Evolutionary conservation across 345 rosid genomes (phyloP).

Genomic region (Murraya koenigii): DNA sequence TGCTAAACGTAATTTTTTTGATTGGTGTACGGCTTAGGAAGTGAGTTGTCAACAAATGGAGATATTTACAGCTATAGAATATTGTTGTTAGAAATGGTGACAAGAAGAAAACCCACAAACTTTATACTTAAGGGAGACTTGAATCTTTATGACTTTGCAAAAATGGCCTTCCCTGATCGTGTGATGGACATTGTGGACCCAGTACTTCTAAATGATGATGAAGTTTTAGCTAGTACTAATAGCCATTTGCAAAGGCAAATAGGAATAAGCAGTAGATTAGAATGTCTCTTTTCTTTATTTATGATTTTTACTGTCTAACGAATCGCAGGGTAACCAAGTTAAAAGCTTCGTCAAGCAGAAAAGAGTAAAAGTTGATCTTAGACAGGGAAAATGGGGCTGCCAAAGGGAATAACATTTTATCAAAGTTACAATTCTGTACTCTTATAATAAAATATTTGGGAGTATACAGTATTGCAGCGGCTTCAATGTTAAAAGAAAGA

Average conservation of each 20-base stretch:
- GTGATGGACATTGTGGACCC: conserved; percentile 23
- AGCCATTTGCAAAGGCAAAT: not conserved
- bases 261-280: not conserved
- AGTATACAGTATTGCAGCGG: too few species aligned
- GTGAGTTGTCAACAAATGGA: conserved; percentile 11
- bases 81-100: conserved; percentile 27
- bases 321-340: too few species aligned
- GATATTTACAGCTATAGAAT: conserved; percentile 34
- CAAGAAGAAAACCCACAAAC: conserved; percentile 23
- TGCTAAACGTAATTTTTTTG: not conserved
- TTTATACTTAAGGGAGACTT: conserved; percentile 16
- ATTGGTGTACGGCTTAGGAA: conserved; percentile 28
- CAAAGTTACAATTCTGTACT: too few species aligned
- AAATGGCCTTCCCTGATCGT: conserved; percentile 11
- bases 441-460: too few species aligned
- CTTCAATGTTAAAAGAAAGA: too few species aligned
- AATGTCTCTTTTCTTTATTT: not conserved
- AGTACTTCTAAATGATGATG: not conserved
- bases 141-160: conserved; percentile 12
- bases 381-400: too few species aligned
- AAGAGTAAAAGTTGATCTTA: too few species aligned
- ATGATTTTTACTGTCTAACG: too few species aligned
- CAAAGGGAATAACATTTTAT: too few species aligned
- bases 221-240: not conserved
- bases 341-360: too few species aligned